Percentiles rank a stretch among this genome's conserved stretches.
Evolutionary conservation across 2,329 filamentous ascomycete species (phyloP).

Genomic region (Rhinocladiella mackenziei): DNA sequence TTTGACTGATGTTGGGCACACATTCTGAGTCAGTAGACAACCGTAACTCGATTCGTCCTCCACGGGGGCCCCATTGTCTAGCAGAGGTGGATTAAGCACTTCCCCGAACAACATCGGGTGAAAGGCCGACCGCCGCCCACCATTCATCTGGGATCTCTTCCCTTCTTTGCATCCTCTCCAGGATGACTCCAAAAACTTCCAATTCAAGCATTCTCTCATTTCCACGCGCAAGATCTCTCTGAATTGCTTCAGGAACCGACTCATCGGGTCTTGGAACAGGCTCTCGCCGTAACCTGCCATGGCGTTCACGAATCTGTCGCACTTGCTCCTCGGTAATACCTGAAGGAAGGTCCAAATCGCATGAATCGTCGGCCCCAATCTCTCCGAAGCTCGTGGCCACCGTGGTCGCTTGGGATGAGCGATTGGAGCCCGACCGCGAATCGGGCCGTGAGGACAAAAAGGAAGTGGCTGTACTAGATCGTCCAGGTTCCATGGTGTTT

Average conservation of each 20-base stretch:
- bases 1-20: no score
- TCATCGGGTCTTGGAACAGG: not conserved
- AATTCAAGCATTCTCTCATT: constrained; percentile 37
- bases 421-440: constrained; percentile 35
- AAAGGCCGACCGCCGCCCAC: constrained; percentile 68
- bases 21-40: no score
- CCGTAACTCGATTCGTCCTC: no score
- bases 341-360: constrained; percentile 27
- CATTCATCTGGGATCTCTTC: constrained; percentile 78
- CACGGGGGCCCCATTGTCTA: no score
- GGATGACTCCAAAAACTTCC: constrained; percentile 66
- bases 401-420: constrained; percentile 36
- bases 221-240: constrained; percentile 9
- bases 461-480: constrained; percentile 76
- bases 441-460: constrained; percentile 64
- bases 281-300: constrained; percentile 16
- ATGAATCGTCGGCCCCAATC: constrained; percentile 26
- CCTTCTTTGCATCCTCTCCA: constrained; percentile 64
- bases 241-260: not conserved
- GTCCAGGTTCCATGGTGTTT: constrained; percentile 75
- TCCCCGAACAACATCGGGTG: constrained; percentile 33
- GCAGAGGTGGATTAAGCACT: constrained; percentile 14
- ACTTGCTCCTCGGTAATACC: constrained; percentile 29
- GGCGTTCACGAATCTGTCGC: constrained; percentile 26
- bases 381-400: constrained; percentile 31